Evolutionary conservation across 257 asterid genomes (phyloP).

Genomic region (Ajuga chamaepitys): DNA sequence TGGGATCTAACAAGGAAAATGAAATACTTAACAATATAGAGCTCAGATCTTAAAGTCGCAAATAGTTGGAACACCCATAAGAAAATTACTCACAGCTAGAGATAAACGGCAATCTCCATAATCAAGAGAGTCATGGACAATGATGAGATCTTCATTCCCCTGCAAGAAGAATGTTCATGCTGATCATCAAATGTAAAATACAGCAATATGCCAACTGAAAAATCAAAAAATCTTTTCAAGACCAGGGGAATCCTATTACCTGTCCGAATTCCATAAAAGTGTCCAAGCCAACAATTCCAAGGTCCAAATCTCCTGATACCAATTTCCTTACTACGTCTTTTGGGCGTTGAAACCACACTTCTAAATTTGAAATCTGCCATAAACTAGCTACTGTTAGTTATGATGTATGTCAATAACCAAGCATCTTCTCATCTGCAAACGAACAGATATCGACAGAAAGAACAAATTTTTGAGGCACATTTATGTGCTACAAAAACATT

Average conservation of each 20-base stretch:
- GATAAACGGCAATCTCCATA: conserved; percentile 95
- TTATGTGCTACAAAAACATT: not conserved
- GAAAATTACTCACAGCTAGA: conserved; percentile 59
- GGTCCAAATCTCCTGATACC: conserved; percentile 92
- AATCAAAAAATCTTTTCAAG: not conserved
- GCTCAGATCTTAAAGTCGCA: not conserved
- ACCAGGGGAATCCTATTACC: conserved; percentile 30
- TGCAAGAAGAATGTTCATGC: conserved; percentile 24
- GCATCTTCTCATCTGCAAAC: not conserved
- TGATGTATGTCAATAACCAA: not conserved
- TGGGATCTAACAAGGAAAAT: conserved; percentile 59
- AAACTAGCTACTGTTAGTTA: conserved; percentile 6
- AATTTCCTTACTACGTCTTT: conserved; percentile 90
- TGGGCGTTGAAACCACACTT: conserved; percentile 99
- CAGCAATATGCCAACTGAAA: not conserved
- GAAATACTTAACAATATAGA: conserved; percentile 8
- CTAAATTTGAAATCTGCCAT: conserved; percentile 67
- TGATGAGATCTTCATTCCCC: conserved; percentile 88
- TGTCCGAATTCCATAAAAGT: conserved; percentile 73
- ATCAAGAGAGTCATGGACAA: conserved; percentile 83
- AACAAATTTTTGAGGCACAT: not conserved
- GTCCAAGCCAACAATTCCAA: conserved; percentile 96
- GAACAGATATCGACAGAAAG: not conserved
- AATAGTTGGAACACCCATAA: not conserved
- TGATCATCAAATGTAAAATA: conserved; percentile 6